phyloP scores from a whole-genome alignment of 495 filamentous ascomycete species.

The Xylaria longipes region DNA sequence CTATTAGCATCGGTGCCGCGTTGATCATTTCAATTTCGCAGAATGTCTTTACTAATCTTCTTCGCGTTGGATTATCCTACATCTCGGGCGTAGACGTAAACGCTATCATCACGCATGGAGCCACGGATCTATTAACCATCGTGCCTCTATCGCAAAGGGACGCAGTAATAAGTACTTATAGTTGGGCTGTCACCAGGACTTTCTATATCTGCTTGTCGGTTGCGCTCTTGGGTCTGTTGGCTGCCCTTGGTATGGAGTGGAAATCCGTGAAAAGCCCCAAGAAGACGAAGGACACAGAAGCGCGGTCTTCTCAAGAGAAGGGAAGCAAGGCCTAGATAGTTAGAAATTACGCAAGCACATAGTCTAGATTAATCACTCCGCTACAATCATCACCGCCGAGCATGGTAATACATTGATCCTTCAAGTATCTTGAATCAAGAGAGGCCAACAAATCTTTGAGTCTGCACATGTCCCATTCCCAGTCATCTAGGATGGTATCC shows the following conservation, averaged over 20 bases:
- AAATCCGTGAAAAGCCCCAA: conserved; percentile 73
- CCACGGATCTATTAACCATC: conserved; percentile 64
- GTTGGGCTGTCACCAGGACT: conserved; percentile 63
- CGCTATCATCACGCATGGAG: conserved; percentile 61
- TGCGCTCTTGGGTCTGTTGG: conserved; percentile 62
- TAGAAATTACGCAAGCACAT: too few relatives aligned
- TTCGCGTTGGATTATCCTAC: conserved; percentile 30
- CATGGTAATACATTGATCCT: too few relatives aligned
- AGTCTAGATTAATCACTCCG: too few relatives aligned
- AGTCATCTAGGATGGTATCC: too few relatives aligned
- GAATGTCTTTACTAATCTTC: conserved; percentile 35
- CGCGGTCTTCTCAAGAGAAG: too few relatives aligned
- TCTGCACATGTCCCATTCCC: too few relatives aligned
- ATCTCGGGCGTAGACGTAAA: neutral
- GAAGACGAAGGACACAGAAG: too few relatives aligned
- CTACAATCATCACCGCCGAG: too few relatives aligned
- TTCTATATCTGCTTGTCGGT: conserved; percentile 70
- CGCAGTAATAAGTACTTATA: conserved; percentile 68
- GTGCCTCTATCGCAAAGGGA: conserved; percentile 52
- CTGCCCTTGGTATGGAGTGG: conserved; percentile 71
- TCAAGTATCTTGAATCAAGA: too few relatives aligned
- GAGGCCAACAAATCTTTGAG: too few relatives aligned
- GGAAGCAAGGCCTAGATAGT: too few relatives aligned
- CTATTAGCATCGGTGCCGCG: conserved; percentile 62
- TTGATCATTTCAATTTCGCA: conserved; percentile 63